phyloP scores from a whole-genome alignment of 371 early-diverging fungal genomes.

The Mucor irregularis region DNA sequence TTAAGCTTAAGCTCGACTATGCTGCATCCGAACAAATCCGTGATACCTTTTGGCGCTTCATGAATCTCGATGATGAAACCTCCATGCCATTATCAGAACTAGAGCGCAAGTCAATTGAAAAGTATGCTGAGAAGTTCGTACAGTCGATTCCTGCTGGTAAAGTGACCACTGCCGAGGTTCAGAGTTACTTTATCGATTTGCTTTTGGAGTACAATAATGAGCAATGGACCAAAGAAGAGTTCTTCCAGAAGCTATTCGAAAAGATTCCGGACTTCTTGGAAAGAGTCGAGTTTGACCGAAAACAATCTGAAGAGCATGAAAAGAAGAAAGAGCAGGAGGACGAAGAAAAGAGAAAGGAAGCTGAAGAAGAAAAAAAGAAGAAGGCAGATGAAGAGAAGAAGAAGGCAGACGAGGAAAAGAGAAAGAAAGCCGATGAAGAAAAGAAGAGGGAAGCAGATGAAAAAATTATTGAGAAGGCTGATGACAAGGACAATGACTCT shows the following conservation, averaged over 20 bases:
- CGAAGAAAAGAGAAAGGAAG: too few relatives aligned
- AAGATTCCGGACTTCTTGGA: constrained; percentile 24
- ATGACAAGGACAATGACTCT: too few relatives aligned
- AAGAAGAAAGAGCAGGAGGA: background rate
- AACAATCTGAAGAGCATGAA: constrained; percentile 26
- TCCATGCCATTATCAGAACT: constrained; percentile 13
- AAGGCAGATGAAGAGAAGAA: background rate
- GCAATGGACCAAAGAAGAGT: constrained; percentile 2
- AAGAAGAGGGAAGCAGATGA: background rate
- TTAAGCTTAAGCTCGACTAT: constrained; percentile 82
- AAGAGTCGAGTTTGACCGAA: constrained; percentile 27
- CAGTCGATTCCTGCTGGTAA: constrained; percentile 30
- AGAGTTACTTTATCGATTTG: constrained; percentile 34
- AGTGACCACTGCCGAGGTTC: constrained; percentile 54
- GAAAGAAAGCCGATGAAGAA: background rate
- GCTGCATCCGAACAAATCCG: constrained; percentile 71
- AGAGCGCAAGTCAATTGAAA: constrained; percentile 3
- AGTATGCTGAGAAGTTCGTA: constrained; percentile 10
- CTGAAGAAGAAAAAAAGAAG: background rate
- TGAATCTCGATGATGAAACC: constrained; percentile 28
- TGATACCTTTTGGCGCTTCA: constrained; percentile 53
- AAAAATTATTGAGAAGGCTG: background rate
- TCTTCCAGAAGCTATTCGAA: constrained; percentile 12
- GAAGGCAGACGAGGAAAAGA: background rate
- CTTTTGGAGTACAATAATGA: constrained; percentile 25